These are phyloP conservation scores for Colletotrichum plurivorum DNA, from an alignment of 2,329 filamentous ascomycete genomes.

Conservation along the genomic window DNA sequence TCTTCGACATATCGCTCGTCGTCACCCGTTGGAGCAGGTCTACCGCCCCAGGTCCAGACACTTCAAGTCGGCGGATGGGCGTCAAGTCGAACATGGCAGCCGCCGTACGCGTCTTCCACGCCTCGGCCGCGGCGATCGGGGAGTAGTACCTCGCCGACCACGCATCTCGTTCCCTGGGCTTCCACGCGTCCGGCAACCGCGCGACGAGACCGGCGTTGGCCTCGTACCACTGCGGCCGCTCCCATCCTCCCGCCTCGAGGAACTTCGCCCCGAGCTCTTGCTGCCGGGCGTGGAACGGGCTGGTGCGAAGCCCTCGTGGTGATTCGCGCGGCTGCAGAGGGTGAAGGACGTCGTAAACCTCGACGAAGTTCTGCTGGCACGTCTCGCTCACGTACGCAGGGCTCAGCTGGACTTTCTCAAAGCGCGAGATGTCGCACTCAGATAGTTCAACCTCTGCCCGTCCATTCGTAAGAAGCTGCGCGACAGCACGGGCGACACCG, in stretches of 20 bases:
- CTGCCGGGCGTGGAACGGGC: constrained; percentile 70
- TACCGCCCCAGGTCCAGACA: constrained; percentile 70
- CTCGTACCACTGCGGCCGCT: constrained; percentile 75
- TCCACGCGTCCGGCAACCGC: constrained; percentile 67
- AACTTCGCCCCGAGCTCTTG: constrained; percentile 70
- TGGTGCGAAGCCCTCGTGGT: constrained; percentile 70
- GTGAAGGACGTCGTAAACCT: constrained; percentile 76
- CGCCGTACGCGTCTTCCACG: constrained; percentile 75
- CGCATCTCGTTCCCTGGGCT: constrained; percentile 67
- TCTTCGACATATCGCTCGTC: constrained; percentile 63
- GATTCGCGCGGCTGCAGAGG: constrained; percentile 70
- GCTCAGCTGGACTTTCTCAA: constrained; percentile 72
- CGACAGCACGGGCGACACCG: constrained; percentile 72
- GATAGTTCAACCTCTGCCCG: constrained; percentile 68
- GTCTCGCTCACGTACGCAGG: constrained; percentile 71
- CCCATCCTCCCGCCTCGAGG: constrained; percentile 73
- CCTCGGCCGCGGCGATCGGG: constrained; percentile 71
- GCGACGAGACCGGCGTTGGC: constrained; percentile 66
- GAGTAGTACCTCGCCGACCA: constrained; percentile 73
- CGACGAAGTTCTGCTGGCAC: constrained; percentile 72
- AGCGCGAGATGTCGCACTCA: constrained; percentile 72
- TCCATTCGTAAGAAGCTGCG: constrained; percentile 70
- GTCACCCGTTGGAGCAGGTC: constrained; percentile 68
- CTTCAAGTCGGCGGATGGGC: constrained; percentile 69
- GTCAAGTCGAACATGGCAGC: constrained; percentile 76